Base-by-base conservation (phyloP, 2,329 filamentous ascomycete genomes). In the Cercospora citrullina region DNA sequence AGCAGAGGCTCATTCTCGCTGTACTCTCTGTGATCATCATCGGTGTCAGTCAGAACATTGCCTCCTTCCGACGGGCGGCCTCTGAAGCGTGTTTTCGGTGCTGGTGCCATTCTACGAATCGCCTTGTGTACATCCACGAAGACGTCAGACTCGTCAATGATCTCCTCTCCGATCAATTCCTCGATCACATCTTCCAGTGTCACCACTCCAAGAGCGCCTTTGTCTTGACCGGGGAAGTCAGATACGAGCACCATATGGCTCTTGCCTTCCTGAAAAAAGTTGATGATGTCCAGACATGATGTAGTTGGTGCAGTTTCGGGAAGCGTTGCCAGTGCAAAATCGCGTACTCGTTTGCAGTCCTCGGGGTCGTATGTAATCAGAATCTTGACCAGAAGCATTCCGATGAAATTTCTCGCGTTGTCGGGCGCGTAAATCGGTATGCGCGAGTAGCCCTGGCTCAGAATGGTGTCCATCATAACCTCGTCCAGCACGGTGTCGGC, bases 191-290 rank as follows among this genome's bases (percentile, higher is more conserved):
- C 95, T 79, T 99, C 95, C 2, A 99, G 83, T 0, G 95, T 99
- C 16, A 99, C 93, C 3, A 99, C 95, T 65, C 95, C 95, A 12
- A 97, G 84, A 5, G 94, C 93, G 57, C 95, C 95, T 75, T 91
- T 89, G 75, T 96, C 90, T 72, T 96, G 92, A n/a, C 94, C 94
- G 0, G 95, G 95, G 72, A 83, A 87, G 75, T 97, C 92, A 0
- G 94, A 97, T 8, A 98, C 95, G 30, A 99, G 84, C 0, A 98
- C 94, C 94, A 99, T 97, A 80, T 99, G 95, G 1, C 94, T 97
- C 79, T 99, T 99, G 75, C 95, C 95, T 83, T 99, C 95, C 80
- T 99, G 95, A 83, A 99, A 99, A 81, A 97, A 99, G 82, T 99
- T 99, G 81, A 99, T 93, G 75, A 99, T 98, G 79, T 99, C 95